Evolutionary conservation across 106 monocot species (phyloP).

Genomic region (Allium sativum): DNA sequence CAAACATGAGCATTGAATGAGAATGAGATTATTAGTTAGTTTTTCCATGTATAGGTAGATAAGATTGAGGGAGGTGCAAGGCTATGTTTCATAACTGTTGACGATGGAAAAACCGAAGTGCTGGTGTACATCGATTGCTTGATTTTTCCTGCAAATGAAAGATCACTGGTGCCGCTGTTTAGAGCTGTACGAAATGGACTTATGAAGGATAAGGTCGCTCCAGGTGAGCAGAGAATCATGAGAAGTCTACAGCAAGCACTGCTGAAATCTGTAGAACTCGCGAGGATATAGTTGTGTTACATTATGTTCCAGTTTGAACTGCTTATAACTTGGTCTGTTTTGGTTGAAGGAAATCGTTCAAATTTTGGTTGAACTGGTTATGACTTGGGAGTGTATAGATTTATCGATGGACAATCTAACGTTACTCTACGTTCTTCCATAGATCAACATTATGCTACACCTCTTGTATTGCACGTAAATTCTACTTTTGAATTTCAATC

Average conservation of each 20-base stretch:
- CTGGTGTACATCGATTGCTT: constrained; percentile 87
- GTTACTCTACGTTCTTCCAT: too few species aligned
- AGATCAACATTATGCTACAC: too few species aligned
- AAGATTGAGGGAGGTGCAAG: constrained; percentile 66
- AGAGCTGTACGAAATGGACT: constrained; percentile 68
- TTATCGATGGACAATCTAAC: too few species aligned
- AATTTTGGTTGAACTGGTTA: too few species aligned
- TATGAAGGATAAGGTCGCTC: constrained; percentile 36
- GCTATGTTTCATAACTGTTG: constrained; percentile 50
- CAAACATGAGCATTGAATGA: too few species aligned
- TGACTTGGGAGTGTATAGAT: too few species aligned
- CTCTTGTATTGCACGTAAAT: too few species aligned
- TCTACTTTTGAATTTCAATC: too few species aligned
- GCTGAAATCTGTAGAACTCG: constrained; percentile 59
- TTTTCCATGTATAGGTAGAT: constrained; percentile 46
- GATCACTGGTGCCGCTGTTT: constrained; percentile 38
- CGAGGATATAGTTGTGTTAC: constrained; percentile 16
- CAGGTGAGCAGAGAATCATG: constrained; percentile 87
- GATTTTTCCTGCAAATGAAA: constrained; percentile 40
- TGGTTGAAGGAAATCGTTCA: too few species aligned
- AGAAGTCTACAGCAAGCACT: constrained; percentile 77
- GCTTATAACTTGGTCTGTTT: too few species aligned
- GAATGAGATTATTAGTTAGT: background rate
- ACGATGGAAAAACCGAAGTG: constrained; percentile 51
- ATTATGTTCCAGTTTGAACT: too few species aligned